phyloP scores from a whole-genome alignment of 1,139 yeast species.

The Sugiyamaella xylanicola region DNA sequence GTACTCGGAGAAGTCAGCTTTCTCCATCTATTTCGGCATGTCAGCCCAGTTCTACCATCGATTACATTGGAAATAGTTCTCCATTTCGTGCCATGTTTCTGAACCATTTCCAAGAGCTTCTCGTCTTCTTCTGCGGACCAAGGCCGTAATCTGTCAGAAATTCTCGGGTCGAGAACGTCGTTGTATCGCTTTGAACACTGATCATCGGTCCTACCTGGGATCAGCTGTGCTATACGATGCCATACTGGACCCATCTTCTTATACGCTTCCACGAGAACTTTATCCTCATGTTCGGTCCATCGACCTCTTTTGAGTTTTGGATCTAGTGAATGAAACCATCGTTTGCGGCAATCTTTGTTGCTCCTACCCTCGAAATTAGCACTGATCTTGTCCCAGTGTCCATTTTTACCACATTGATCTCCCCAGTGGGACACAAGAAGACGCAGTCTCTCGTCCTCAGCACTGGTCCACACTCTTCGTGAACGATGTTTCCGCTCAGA shows the following conservation, averaged over 20 bases:
- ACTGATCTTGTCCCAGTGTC: constrained; percentile 74
- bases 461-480: constrained; percentile 71
- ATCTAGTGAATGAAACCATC: constrained; percentile 85
- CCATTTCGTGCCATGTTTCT: constrained; percentile 87
- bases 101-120: constrained; percentile 63
- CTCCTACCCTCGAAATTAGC: constrained; percentile 75
- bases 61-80: constrained; percentile 72
- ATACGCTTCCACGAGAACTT: constrained; percentile 61
- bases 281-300: constrained; percentile 89
- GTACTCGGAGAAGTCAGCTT: constrained; percentile 59
- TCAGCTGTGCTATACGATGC: constrained; percentile 77
- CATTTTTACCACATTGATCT: constrained; percentile 77
- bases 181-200: constrained; percentile 92
- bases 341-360: constrained; percentile 85
- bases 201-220: constrained; percentile 87
- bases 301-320: constrained; percentile 80
- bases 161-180: constrained; percentile 83
- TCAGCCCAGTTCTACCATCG: constrained; percentile 80
- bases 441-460: constrained; percentile 75
- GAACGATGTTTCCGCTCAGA: constrained; percentile 22
- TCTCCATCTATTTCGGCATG: constrained; percentile 92
- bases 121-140: constrained; percentile 84
- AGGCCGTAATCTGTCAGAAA: constrained; percentile 73
- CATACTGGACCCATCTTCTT: constrained; percentile 75
- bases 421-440: constrained; percentile 75